phyloP scores from a whole-genome alignment of 225 moss, liverwort and hornwort genomes.

The Sphagnum tenellum region DNA sequence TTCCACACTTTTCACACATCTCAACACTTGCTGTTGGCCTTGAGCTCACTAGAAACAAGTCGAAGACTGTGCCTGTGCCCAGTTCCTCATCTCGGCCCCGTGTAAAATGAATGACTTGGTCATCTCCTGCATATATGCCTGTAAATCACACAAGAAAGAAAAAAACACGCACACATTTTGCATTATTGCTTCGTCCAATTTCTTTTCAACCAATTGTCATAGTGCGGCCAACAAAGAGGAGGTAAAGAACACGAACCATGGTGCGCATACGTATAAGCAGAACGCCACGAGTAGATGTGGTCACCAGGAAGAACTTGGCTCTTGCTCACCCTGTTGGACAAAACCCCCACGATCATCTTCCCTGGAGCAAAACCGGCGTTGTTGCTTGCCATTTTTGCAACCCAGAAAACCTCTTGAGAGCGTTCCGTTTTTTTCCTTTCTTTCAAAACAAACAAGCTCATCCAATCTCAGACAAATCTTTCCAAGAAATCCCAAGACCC shows the following conservation, averaged over 20 bases:
- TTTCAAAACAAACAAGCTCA: no score
- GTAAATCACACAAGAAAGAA: not conserved
- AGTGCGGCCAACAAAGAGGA: not conserved
- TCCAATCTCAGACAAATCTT: no score
- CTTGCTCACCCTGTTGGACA: slow-evolving; percentile 64
- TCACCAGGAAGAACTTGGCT: slow-evolving; percentile 60
- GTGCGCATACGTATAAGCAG: slow-evolving; percentile 83
- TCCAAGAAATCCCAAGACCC: no score
- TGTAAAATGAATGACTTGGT: slow-evolving; percentile 83
- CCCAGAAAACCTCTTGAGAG: no score
- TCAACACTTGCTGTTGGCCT: slow-evolving; percentile 37
- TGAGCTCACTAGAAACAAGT: slow-evolving; percentile 67
- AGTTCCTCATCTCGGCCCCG: slow-evolving; percentile 86
- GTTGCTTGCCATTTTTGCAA: no score
- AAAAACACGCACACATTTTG: not conserved
- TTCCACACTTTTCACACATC: slow-evolving; percentile 60
- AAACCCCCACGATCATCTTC: slow-evolving; percentile 69
- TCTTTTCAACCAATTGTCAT: no score
- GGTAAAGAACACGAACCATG: slow-evolving; percentile 29
- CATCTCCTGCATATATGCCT: slow-evolving; percentile 59
- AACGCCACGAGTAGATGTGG: slow-evolving; percentile 93
- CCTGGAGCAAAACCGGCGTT: slow-evolving; percentile 1
- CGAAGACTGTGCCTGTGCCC: slow-evolving; percentile 73
- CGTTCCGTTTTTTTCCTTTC: no score
- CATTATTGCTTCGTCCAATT: not conserved